A percentile compares a stretch with the other conserved stretches of the same genome.
Evolutionary conservation across 805 yeast species (phyloP).

Genomic region (Lipomyces starkeyi): DNA sequence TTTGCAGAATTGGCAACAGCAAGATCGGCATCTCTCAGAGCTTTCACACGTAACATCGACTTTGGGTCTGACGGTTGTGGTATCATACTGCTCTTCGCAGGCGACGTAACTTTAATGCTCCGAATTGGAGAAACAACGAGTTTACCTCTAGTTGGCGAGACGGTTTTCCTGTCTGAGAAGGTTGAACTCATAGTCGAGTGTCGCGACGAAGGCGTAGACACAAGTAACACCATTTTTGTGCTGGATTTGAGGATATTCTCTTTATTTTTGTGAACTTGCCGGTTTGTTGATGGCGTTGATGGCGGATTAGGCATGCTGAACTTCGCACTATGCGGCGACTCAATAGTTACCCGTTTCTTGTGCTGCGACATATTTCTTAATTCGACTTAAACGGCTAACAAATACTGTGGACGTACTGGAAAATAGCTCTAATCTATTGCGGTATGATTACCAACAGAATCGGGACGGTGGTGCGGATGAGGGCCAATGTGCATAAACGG

Average conservation of each 20-base stretch:
- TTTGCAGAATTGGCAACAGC: slow-evolving; percentile 25
- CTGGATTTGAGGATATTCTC: neutral
- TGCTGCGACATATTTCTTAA: slow-evolving; percentile 3
- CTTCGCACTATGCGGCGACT: neutral
- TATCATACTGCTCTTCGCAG: slow-evolving; percentile 10
- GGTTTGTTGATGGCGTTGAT: slow-evolving; percentile 7
- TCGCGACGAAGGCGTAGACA: slow-evolving; percentile 13
- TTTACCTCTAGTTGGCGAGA: neutral
- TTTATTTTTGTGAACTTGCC: neutral
- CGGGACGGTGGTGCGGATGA: neutral
- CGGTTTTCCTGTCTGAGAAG: neutral
- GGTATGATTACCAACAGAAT: neutral
- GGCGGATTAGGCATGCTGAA: neutral
- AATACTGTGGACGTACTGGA: neutral
- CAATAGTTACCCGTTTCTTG: neutral
- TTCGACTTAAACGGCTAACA: neutral
- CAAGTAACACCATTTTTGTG: slow-evolving; percentile 3
- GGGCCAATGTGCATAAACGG: neutral
- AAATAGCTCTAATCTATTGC: neutral
- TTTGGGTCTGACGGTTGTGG: slow-evolving; percentile 21
- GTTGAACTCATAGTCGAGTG: neutral
- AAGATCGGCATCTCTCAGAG: slow-evolving; percentile 26
- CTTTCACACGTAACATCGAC: slow-evolving; percentile 24
- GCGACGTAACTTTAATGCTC: slow-evolving; percentile 8
- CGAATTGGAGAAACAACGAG: neutral